Percentiles rank a stretch among this genome's conserved stretches.
Evolutionary conservation across 495 filamentous ascomycete genomes (phyloP).

Genomic region (Neurospora pannonica): DNA sequence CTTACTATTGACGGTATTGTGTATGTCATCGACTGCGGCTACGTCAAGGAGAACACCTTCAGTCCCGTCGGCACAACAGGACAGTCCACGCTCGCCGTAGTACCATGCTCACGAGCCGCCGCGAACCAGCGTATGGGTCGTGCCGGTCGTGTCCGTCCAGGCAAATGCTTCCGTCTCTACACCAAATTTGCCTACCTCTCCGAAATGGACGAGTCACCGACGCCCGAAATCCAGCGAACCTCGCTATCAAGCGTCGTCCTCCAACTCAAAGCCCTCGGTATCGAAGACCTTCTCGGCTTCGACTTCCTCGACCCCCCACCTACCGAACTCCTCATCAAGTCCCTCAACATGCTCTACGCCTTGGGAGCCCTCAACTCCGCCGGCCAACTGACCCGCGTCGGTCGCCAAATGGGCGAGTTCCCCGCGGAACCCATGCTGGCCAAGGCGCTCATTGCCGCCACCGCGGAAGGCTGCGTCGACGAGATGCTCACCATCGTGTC

Average conservation of each 20-base stretch:
- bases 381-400: slow-evolving; percentile 84
- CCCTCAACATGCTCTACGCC: slow-evolving; percentile 86
- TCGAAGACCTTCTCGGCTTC: slow-evolving; percentile 89
- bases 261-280: slow-evolving; percentile 80
- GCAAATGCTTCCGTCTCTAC: slow-evolving; percentile 91
- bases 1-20: slow-evolving; percentile 87
- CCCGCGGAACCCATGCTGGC: slow-evolving; percentile 91
- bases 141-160: slow-evolving; percentile 85
- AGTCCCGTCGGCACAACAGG: slow-evolving; percentile 67
- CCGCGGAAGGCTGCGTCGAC: slow-evolving; percentile 81
- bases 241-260: slow-evolving; percentile 80
- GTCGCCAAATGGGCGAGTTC: slow-evolving; percentile 94
- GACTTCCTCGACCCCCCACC: slow-evolving; percentile 96
- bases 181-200: slow-evolving; percentile 93
- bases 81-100: slow-evolving; percentile 85
- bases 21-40: slow-evolving; percentile 86
- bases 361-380: slow-evolving; percentile 83
- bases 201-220: slow-evolving; percentile 87
- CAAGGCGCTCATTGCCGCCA: slow-evolving; percentile 82
- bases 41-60: slow-evolving; percentile 93
- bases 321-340: slow-evolving; percentile 81
- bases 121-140: slow-evolving; percentile 89
- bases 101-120: slow-evolving; percentile 87
- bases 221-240: slow-evolving; percentile 88
- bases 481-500: slow-evolving; percentile 92